A percentile compares a stretch with the other conserved stretches of the same genome.
Conservation (phyloP, 2,329 filamentous ascomycete species). For the Paracoccidioides brasiliensis region DNA sequence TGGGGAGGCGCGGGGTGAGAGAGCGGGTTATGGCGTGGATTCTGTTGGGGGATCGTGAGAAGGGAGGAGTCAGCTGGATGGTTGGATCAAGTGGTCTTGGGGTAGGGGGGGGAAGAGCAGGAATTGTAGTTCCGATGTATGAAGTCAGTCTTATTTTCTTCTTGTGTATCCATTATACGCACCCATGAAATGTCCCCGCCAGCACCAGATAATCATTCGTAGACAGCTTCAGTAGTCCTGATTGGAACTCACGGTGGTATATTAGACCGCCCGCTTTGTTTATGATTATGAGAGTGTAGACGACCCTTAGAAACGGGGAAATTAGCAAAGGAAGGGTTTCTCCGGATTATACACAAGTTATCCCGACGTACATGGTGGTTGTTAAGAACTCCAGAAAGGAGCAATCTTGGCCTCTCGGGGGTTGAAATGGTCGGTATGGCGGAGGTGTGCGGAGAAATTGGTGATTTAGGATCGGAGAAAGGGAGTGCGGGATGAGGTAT, state of each 20-base stretch:
- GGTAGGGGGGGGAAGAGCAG: neutral
- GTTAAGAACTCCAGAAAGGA: neutral
- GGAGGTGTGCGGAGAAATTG: neutral
- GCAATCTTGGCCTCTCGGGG: neutral
- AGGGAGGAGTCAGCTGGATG: neutral
- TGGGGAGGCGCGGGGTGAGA: constrained; percentile 34
- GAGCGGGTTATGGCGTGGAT: constrained; percentile 53
- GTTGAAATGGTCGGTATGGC: too few species aligned
- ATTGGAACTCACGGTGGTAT: constrained; percentile 88
- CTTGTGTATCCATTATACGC: constrained; percentile 15
- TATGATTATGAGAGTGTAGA: constrained; percentile 92
- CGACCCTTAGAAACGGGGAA: constrained; percentile 49
- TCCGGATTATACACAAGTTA: neutral
- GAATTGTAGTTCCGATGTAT: neutral
- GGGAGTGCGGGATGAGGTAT: too few species aligned
- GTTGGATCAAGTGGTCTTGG: neutral
- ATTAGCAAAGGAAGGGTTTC: neutral
- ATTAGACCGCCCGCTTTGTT: constrained; percentile 96
- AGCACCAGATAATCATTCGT: constrained; percentile 96
- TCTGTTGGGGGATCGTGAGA: constrained; percentile 19
- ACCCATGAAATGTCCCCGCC: constrained; percentile 95
- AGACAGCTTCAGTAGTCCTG: constrained; percentile 72
- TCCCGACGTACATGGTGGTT: neutral
- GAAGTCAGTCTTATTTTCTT: too few species aligned
- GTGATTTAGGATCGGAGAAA: too few species aligned